Conservation (phyloP, 257 asterid species). For the Solanum pennellii region DNA sequence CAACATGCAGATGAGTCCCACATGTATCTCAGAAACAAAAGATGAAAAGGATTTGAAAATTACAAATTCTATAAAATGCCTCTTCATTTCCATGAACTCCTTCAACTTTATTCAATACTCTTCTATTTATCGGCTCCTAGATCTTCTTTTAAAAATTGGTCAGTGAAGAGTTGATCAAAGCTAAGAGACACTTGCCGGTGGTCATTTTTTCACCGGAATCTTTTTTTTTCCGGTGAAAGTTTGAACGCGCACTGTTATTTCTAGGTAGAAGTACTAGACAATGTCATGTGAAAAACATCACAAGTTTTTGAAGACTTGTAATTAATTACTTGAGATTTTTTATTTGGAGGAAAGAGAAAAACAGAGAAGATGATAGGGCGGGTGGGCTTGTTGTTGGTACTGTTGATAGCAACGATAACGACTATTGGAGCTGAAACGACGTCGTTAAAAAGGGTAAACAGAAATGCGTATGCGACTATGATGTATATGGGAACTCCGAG, state of each 20-base stretch:
- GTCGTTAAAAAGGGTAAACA: slow-evolving; percentile 7
- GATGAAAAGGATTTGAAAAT: neutral
- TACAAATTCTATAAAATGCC: neutral
- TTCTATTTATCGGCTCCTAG: neutral
- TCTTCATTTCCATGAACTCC: neutral
- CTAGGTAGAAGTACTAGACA: neutral
- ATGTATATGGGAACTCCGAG: slow-evolving; percentile 99
- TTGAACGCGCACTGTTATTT: neutral
- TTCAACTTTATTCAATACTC: neutral
- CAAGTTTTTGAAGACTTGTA: neutral
- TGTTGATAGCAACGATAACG: neutral
- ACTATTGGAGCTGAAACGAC: neutral
- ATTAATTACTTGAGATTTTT: neutral
- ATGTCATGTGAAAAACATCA: neutral
- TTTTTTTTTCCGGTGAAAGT: neutral
- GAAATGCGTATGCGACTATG: slow-evolving; percentile 87
- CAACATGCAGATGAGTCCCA: neutral
- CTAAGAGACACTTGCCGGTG: neutral
- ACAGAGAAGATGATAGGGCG: neutral
- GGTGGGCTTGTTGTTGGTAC: neutral
- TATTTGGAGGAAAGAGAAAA: neutral
- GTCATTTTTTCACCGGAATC: neutral
- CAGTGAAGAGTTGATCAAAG: neutral
- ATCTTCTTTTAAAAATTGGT: neutral
- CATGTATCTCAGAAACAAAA: neutral